Base-by-base conservation (phyloP, 2,329 filamentous ascomycete genomes). In the Penicillium occitanis region DNA sequence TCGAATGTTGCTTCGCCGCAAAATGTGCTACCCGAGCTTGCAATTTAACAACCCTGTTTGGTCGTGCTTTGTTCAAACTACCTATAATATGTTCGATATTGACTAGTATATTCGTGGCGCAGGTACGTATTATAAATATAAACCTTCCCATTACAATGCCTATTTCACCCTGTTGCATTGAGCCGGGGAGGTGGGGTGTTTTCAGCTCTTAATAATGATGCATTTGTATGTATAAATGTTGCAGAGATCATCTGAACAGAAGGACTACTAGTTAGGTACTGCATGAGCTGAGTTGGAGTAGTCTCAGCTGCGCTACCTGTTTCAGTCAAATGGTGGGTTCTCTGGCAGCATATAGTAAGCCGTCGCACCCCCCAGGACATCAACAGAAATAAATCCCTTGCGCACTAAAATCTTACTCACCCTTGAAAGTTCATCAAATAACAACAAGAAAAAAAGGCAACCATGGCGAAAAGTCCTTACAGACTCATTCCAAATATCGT, bases 401-500 rank as follows among this genome's bases (percentile, higher is more conserved):
- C 22, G 19, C 35, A 48, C 13, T 28, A 8, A 30, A 17, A 50
- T 28, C 46, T 50, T 25, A 50, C 1, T 25, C 5, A 10, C 8
- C 22, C 22, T 51, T 7, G 22, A 13, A 25, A 51, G 25, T 13
- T 33, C 11, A 6, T 7, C 1, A n/a, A 30, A 1, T 11, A 53
- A 30, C 6, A 53, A 53, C 1, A 10, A 48, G 19, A 1, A n/a
- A 14, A 17, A 17, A 28, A 28, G 25, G 19, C 17, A 8, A 53
- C 8, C 6, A 53, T 53, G 50, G 50, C 50, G 4, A 60, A 30
- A 30, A 62, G 30, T 51, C 60, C 60, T 13, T 62, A 62, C 13
- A 62, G 60, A 33, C 69, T 79, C 10, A 55, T 78, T 22, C 77
- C 77, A 1, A 68, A 76, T 35, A 70, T 79, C 1, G 71, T 80